A percentile compares a stretch with the other conserved stretches of the same genome.
phyloP scores from a whole-genome alignment of 768 basidiomycete genomes.

The Suillus paluster region DNA sequence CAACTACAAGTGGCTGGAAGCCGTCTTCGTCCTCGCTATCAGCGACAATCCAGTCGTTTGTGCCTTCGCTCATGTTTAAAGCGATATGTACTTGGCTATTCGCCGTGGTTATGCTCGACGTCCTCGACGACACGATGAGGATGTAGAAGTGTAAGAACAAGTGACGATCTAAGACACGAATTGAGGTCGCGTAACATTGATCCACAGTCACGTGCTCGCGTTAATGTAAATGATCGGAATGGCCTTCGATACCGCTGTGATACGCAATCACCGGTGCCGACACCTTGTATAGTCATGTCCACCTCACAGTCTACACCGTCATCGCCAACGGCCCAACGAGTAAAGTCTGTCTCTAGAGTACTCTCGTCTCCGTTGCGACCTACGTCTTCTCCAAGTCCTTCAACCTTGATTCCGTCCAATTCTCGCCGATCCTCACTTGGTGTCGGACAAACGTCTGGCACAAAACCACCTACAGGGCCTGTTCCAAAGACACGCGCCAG shows the following conservation, averaged over 20 bases:
- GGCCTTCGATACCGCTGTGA: not conserved
- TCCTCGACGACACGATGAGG: not conserved
- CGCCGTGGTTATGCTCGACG: slow-evolving; percentile 4
- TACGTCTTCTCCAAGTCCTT: slow-evolving; percentile 36
- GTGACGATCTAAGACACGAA: not conserved
- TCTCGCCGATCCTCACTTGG: slow-evolving; percentile 18
- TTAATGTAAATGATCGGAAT: not conserved
- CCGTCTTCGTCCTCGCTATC: slow-evolving; percentile 50
- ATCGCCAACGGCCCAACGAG: slow-evolving; percentile 21
- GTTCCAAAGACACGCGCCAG: slow-evolving; percentile 62
- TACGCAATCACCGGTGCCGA: not conserved
- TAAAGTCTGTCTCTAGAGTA: slow-evolving; percentile 36
- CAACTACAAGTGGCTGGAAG: not conserved
- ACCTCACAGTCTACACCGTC: slow-evolving; percentile 12
- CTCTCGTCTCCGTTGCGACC: slow-evolving; percentile 53
- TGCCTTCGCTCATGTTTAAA: slow-evolving; percentile 12
- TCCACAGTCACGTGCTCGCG: slow-evolving; percentile 33
- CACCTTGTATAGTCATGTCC: slow-evolving; percentile 8
- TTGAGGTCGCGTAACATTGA: slow-evolving; percentile 1
- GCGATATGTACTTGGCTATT: not conserved
- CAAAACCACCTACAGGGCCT: slow-evolving; percentile 34
- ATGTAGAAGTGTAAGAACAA: not conserved
- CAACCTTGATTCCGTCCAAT: slow-evolving; percentile 17
- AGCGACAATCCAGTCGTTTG: slow-evolving; percentile 49
- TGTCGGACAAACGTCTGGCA: slow-evolving; percentile 25